Base-by-base conservation (phyloP, 331 rosid genomes). In the Cydonia oblonga region DNA sequence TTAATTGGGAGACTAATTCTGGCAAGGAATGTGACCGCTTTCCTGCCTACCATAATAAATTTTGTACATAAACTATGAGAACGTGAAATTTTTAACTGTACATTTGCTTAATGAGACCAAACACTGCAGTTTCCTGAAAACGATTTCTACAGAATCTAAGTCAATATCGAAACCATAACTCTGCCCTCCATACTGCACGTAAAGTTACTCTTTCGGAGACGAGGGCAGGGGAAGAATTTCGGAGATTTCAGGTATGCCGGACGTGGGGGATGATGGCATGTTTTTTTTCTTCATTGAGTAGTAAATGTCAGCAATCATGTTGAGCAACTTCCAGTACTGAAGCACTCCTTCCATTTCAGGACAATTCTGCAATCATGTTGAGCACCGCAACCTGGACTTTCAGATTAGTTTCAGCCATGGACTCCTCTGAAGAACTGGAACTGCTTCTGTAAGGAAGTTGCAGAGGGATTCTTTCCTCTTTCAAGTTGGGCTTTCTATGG, bases 261-360 rank as follows among this genome's bases (percentile, higher is more conserved):
- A 65, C 33, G 71, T 69, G 12, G 89, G 92, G 2, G 90, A 88
- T 9, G 87, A 53, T 73, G 82, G 76, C 57, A 62, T 91, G 80
- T 93, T 80, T 18, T 71, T 75, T 71, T 80, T 85, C 79, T 77
- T 86, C 78, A 61, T 51, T 49, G 92, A 76, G 85, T 84, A 89
- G 81, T 87, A 93, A 42, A 91, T 78, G 76, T 93, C 98, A 20
- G 96, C 97, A n/a, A n/a, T n/a, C n/a, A n/a, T n/a, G n/a, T n/a
- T n/a, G 78, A 76, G 87, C 96, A 35, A 77, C 83, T 46, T 86
- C 88, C 84, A 93, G 69, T 7, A 97, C 95, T 0, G 92, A 67
- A 71, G 92, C 73, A 66, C 96, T 86, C 72, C 75, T 82, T 72
- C 78, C 80, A 70, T 87, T 81, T 57, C 71, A 79, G 76, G 91